Evolutionary conservation across 495 filamentous ascomycete species (phyloP), one percentile per base, ranked within the genome.

Genomic region (Cercophora sp.): DNA sequence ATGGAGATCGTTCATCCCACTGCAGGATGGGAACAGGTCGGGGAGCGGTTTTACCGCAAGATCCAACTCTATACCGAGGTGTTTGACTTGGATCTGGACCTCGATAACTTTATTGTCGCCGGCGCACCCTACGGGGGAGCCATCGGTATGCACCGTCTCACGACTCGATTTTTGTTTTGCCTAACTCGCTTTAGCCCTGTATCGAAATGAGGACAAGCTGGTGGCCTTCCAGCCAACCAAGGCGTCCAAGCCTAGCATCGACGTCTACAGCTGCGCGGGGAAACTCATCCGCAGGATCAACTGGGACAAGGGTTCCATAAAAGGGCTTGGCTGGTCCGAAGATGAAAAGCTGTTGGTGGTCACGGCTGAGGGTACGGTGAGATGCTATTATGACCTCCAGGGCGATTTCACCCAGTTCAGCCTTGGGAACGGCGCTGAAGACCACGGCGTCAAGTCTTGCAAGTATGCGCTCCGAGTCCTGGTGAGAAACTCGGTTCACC

Each of bases 111-210:
- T 75, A 78, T 94, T 64, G 83, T 96, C 62, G 85, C 83, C 29
- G 93, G 90, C 56, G 94, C 94, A 62, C 90, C 91, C n/a, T 96
- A 91, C 67, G 88, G 87, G 58, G 93, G 93, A 56, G 91, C 94
- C 62, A 77, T 96, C 68, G 90, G 90, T 95, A 84, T 59, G 80
- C 29, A 31, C 22, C 18, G 2, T n/a, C 45, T 34, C 39, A 56
- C n/a, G 25, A 40, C 34, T 39, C 43, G 11, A n/a, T 34, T 13
- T 3, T 26, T 3, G 23, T 16, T 22, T 32, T 57, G 35, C 43
- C 57, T 44, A 18, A 16, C 20, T 51, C 8, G 13, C 29, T 68
- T 29, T 55, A 96, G 93, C 93, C 35, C 75, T 98, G 27, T 87
- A 90, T 72, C 87, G 90, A 10, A 89, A 96, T 68, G 89, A 95